Conservation (phyloP, 345 rosid genomes). For the Populus pruinosa region DNA sequence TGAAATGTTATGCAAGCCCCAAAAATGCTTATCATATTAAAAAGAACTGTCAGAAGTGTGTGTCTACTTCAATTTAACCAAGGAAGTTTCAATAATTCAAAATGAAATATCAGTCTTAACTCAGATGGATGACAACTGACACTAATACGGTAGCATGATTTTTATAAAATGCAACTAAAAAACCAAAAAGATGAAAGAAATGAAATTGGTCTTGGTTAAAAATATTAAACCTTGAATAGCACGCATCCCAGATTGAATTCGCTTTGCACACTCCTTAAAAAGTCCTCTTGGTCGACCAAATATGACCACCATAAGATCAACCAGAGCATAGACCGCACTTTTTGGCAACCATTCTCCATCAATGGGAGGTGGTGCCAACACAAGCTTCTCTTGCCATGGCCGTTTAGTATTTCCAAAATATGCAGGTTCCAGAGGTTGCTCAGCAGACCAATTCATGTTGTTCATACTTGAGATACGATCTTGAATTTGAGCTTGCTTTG, state of each 20-base stretch:
- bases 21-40: too few relatives aligned
- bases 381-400: slow-evolving; percentile 61
- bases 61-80: not conserved
- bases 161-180: not conserved
- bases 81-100: not conserved
- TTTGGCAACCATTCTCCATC: slow-evolving; percentile 97
- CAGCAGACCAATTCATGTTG: slow-evolving; percentile 27
- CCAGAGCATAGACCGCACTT: slow-evolving; percentile 79
- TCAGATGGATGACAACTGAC: not conserved
- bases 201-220: not conserved
- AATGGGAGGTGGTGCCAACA: slow-evolving; percentile 80
- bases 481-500: slow-evolving; percentile 52
- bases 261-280: slow-evolving; percentile 87
- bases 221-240: slow-evolving; percentile 57
- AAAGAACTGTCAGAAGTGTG: too few relatives aligned
- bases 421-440: slow-evolving; percentile 53
- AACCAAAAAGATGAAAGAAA: not conserved
- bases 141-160: slow-evolving; percentile 4
- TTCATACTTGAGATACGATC: slow-evolving; percentile 41
- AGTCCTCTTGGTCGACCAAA: slow-evolving; percentile 92
- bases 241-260: slow-evolving; percentile 81
- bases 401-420: slow-evolving; percentile 55
- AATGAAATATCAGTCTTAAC: not conserved
- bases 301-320: slow-evolving; percentile 86
- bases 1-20: not conserved